Conservation (phyloP, 495 filamentous ascomycete species). For the Eremomyces bilateralis region DNA sequence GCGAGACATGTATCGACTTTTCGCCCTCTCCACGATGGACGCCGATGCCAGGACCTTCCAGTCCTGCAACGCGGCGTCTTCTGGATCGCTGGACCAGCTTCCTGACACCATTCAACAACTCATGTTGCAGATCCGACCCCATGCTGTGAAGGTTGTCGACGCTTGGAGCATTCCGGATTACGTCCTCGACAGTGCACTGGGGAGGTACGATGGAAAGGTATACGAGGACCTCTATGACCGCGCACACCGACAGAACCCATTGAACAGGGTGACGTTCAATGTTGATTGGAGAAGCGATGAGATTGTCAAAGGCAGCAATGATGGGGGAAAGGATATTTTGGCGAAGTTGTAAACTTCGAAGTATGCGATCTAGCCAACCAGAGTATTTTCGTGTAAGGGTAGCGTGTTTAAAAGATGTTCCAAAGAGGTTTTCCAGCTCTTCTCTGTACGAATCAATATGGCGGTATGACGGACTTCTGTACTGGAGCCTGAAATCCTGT, state of each 20-base stretch:
- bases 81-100: conserved; percentile 16
- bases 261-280: conserved; percentile 26
- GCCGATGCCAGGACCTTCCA: conserved; percentile 19
- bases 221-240: conserved; percentile 28
- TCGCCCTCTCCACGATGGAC: conserved; percentile 24
- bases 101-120: conserved; percentile 19
- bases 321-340: conserved; percentile 11
- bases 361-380: too few species aligned
- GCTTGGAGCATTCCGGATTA: conserved; percentile 28
- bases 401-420: too few species aligned
- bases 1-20: conserved; percentile 22
- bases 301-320: conserved; percentile 23
- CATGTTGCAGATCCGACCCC: conserved; percentile 24
- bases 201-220: conserved; percentile 25
- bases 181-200: conserved; percentile 26
- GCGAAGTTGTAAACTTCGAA: conserved; percentile 15
- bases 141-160: conserved; percentile 27
- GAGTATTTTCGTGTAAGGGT: too few species aligned
- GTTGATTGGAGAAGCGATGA: conserved; percentile 28
- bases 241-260: conserved; percentile 25
- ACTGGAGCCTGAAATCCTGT: too few species aligned
- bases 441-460: too few species aligned
- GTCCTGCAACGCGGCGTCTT: conserved; percentile 18
- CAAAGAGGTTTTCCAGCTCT: too few species aligned
- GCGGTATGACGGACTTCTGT: too few species aligned